Base-by-base conservation (phyloP, 768 basidiomycete species). In the Candolleomyces eurysporus region DNA sequence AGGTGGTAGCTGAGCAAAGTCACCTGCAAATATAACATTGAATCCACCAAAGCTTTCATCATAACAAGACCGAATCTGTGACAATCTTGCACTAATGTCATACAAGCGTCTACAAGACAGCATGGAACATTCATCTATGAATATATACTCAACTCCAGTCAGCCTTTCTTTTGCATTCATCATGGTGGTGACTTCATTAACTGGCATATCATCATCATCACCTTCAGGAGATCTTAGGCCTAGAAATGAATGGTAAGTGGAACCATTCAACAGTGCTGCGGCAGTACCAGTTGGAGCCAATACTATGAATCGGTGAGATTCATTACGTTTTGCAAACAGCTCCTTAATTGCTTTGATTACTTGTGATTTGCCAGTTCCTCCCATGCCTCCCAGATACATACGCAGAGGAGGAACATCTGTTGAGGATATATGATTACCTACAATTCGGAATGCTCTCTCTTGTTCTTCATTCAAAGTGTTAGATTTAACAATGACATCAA, bases 51-150 rank as follows among this genome's bases (percentile, higher is more conserved):
- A 74, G 17, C 69, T 61, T 16, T 46, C 14, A 14, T 69, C 61
- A 43, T 52, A 26, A 10, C 61, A 56, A 55, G 69, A 67, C 5
- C 56, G 39, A 8, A 65, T 64, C 9, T 59, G 51, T 8, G 64
- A 42, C 8, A 75, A 48, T 21, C 66, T 61, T 2, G 53, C 53
- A 55, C 68, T 69, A 14, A 77, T 75, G 32, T 57, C 62, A 57
- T 70, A 72, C 36, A 77, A 36, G 50, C 73, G 73, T 42, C 50
- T 8, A 22, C 66, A 69, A 3, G 70, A 71, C 1, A 79, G 26
- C 79, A 80, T 80, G 0, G 78, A 80, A 0, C 79, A 67, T 59
- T 81, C 79, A 71, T 81, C 78, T 17, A 79, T 61, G 51, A 79
- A 76, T 0, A 79, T 58, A 68, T 76, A 76, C 2, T 77, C 71